Conservation (phyloP, 2,329 filamentous ascomycete species). For the Colletotrichum phormii region DNA sequence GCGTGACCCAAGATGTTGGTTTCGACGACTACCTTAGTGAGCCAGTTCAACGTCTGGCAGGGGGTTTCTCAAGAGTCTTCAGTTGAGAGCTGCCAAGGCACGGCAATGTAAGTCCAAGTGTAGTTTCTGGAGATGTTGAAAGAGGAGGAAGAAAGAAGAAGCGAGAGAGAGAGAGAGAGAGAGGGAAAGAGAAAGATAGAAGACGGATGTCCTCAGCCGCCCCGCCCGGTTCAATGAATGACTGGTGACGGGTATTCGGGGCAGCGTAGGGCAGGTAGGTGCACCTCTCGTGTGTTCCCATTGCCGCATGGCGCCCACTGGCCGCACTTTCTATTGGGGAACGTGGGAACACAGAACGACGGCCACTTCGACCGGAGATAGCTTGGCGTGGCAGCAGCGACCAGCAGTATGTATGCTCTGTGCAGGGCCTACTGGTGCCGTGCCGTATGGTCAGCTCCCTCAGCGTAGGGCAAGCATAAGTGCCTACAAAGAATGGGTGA, state of each 20-base stretch:
- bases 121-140: neutral
- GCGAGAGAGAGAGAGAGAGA: neutral
- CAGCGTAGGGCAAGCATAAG: slow-evolving; percentile 9
- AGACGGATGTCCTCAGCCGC: slow-evolving; percentile 12
- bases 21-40: neutral
- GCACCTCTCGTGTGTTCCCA: slow-evolving; percentile 29
- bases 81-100: neutral
- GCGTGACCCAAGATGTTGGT: slow-evolving; percentile 21
- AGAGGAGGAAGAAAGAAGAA: neutral
- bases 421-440: slow-evolving; percentile 11
- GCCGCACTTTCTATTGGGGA: slow-evolving; percentile 22
- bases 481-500: slow-evolving; percentile 5
- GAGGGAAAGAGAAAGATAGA: neutral
- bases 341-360: slow-evolving; percentile 23
- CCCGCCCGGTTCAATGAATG: slow-evolving; percentile 13
- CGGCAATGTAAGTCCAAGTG: neutral
- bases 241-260: slow-evolving; percentile 18
- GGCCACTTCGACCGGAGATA: slow-evolving; percentile 17
- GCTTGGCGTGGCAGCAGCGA: slow-evolving; percentile 12
- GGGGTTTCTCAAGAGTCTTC: neutral
- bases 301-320: slow-evolving; percentile 26
- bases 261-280: slow-evolving; percentile 18
- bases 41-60: neutral
- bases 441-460: slow-evolving; percentile 2
- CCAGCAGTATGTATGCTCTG: neutral